Conservation (phyloP, 495 filamentous ascomycete genomes). For the Cenococcum geophilum region DNA sequence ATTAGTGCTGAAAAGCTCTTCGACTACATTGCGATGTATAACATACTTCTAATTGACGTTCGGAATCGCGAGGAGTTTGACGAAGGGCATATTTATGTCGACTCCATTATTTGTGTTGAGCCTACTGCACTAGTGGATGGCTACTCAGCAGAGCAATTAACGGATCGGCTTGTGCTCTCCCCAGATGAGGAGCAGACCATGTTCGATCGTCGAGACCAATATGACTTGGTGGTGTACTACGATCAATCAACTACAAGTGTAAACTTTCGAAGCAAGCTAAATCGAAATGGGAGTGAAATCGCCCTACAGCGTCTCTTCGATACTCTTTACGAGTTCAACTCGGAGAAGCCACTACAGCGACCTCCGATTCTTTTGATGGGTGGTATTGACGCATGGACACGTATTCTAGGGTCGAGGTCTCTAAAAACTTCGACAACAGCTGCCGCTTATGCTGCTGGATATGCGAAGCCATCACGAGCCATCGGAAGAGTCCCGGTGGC, state of each 20-base stretch:
- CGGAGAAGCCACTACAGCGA: slow-evolving; percentile 63
- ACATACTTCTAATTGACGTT: slow-evolving; percentile 79
- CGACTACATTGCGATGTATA: slow-evolving; percentile 54
- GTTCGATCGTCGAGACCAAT: slow-evolving; percentile 71
- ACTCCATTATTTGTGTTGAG: slow-evolving; percentile 82
- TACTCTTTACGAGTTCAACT: slow-evolving; percentile 76
- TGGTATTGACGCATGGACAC: slow-evolving; percentile 79
- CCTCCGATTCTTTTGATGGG: slow-evolving; percentile 73
- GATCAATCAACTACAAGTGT: slow-evolving; percentile 61
- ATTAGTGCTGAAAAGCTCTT: slow-evolving; percentile 62
- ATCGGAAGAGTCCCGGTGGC: slow-evolving; percentile 49
- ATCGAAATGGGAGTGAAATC: slow-evolving; percentile 46
- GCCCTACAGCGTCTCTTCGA: slow-evolving; percentile 65
- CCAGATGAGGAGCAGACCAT: slow-evolving; percentile 66
- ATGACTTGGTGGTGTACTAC: slow-evolving; percentile 85
- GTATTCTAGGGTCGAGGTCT: slow-evolving; percentile 64
- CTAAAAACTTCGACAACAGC: slow-evolving; percentile 55
- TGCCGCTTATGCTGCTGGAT: slow-evolving; percentile 45
- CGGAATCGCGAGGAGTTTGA: slow-evolving; percentile 77
- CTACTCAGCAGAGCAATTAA: slow-evolving; percentile 79
- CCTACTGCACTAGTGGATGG: slow-evolving; percentile 68
- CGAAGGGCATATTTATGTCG: slow-evolving; percentile 75
- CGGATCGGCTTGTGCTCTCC: slow-evolving; percentile 72
- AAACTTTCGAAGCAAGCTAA: slow-evolving; percentile 44
- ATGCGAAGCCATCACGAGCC: slow-evolving; percentile 45